Base-by-base conservation (phyloP, 78 protist species). In the Cavenderia fasciculata region DNA sequence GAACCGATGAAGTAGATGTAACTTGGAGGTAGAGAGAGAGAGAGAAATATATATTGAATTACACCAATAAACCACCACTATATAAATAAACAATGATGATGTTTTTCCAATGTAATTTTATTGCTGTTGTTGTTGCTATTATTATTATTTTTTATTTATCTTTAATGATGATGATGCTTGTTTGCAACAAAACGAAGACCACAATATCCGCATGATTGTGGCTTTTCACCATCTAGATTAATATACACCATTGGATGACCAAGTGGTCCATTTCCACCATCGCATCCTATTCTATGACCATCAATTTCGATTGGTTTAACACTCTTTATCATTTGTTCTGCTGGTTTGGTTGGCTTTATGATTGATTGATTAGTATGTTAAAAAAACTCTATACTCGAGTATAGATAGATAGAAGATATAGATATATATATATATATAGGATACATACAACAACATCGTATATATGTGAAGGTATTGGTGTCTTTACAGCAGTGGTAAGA, bases 1-100 rank as follows among this genome's bases (percentile, higher is more conserved):
- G 99, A 51, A 98, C 99, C 0, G 99, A 98, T 68, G 96, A 96
- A 19, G 99, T 98, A 29, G 85, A 95, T 41, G 98, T 96, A 18
- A 71, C 71, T 25, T 98, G 99, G 99, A 71, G 99, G 65, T n/a
- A n/a, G n/a, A n/a, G n/a, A n/a, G n/a, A n/a, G n/a, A n/a, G n/a
- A n/a, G n/a, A n/a, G n/a, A n/a, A n/a, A n/a, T n/a, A n/a, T n/a
- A n/a, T n/a, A n/a, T n/a, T n/a, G n/a, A n/a, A n/a, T n/a, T n/a
- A n/a, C n/a, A n/a, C n/a, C n/a, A n/a, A n/a, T n/a, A n/a, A n/a
- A n/a, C n/a, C n/a, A n/a, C n/a, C n/a, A n/a, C n/a, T n/a, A n/a
- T n/a, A n/a, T n/a, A n/a, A n/a, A n/a, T n/a, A n/a, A n/a, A n/a
- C n/a, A n/a, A n/a, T n/a, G n/a, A n/a, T n/a, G n/a, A n/a, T n/a